phyloP scores from a whole-genome alignment of 805 yeast genomes.

The Brettanomyces custersianus region DNA sequence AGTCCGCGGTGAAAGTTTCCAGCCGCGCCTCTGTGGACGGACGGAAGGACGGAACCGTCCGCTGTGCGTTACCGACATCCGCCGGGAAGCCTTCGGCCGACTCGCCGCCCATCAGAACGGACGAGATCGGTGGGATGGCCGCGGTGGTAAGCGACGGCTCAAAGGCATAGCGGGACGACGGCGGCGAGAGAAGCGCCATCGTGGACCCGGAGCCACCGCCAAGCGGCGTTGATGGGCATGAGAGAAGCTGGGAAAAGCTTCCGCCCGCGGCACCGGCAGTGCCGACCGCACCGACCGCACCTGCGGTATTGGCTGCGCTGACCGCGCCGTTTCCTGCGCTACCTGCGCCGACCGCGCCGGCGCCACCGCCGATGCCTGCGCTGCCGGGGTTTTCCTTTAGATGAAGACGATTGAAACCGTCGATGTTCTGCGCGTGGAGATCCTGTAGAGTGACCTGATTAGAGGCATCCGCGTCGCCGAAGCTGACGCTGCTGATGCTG shows the following conservation, averaged over 20 bases:
- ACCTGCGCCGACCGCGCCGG: too few species aligned
- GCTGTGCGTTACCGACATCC: slow-evolving; percentile 1
- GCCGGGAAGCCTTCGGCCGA: neutral
- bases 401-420: too few species aligned
- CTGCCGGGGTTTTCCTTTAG: too few species aligned
- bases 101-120: slow-evolving; percentile 7
- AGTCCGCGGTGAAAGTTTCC: slow-evolving; percentile 32
- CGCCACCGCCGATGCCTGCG: too few species aligned
- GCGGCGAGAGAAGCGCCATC: slow-evolving; percentile 33
- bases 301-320: too few species aligned
- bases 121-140: slow-evolving; percentile 18
- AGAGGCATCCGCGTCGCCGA: too few species aligned
- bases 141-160: slow-evolving; percentile 18
- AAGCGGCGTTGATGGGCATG: slow-evolving; percentile 1
- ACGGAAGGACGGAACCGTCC: slow-evolving; percentile 26
- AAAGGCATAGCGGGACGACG: slow-evolving; percentile 29
- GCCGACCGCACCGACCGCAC: too few species aligned
- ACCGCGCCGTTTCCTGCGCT: too few species aligned
- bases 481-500: too few species aligned
- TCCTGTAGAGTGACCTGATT: too few species aligned
- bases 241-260: neutral
- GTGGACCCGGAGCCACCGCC: slow-evolving; percentile 11
- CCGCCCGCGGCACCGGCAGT: neutral
- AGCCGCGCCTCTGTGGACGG: slow-evolving; percentile 21
- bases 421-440: too few species aligned